These are phyloP conservation scores for Dissophora globulifera DNA, from an alignment of 192 early-diverging fungal species.

Conservation along the genomic window DNA sequence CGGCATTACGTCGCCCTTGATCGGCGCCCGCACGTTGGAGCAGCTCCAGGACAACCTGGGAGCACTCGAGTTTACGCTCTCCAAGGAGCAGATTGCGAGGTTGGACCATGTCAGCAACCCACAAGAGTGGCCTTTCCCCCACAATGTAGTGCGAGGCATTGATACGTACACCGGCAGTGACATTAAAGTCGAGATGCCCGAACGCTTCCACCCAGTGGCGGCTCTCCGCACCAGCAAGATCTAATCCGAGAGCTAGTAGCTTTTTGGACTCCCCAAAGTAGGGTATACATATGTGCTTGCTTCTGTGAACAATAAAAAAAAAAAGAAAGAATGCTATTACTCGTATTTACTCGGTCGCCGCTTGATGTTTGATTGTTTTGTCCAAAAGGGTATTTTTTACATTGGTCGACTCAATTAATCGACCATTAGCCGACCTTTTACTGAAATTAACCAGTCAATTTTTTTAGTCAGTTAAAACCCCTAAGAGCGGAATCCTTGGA, in stretches of 20 bases:
- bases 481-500: no score
- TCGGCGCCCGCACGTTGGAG: constrained; percentile 45
- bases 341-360: no score
- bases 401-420: no score
- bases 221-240: constrained; percentile 28
- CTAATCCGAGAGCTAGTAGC: not conserved
- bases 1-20: constrained; percentile 51
- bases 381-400: no score
- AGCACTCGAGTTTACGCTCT: constrained; percentile 51
- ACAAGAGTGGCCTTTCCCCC: constrained; percentile 38
- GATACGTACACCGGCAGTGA: constrained; percentile 20
- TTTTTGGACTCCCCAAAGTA: no score
- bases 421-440: no score
- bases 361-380: no score
- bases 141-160: constrained; percentile 24
- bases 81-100: constrained; percentile 42
- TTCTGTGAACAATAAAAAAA: no score
- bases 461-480: no score
- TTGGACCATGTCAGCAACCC: constrained; percentile 50
- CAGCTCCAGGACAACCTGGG: constrained; percentile 49
- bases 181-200: constrained; percentile 34
- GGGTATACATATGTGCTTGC: not conserved
- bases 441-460: no score
- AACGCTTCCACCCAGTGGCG: constrained; percentile 12
- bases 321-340: no score